These are phyloP conservation scores for Candida dubliniensis DNA, from an alignment of 1,139 yeast species.

Conservation along the genomic window DNA sequence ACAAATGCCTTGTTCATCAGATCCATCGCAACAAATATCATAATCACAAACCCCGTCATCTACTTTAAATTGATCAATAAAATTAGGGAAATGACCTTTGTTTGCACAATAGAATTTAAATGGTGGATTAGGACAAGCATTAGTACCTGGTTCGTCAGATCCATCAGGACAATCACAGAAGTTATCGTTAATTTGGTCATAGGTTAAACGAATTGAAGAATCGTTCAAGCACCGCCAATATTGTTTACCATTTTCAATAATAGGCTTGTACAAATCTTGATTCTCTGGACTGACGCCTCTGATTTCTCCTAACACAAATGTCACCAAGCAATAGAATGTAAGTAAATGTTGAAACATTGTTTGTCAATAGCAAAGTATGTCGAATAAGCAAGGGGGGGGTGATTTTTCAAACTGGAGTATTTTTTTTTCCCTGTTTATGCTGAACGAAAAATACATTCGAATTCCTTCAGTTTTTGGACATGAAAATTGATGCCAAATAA, in stretches of 20 bases:
- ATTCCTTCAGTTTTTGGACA: not conserved
- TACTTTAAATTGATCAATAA: slow-evolving; percentile 61
- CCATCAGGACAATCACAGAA: slow-evolving; percentile 98
- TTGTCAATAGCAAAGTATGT: not conserved
- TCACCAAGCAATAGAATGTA: slow-evolving; percentile 4
- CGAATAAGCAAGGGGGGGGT: not conserved
- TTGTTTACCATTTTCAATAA: slow-evolving; percentile 32
- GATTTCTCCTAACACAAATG: slow-evolving; percentile 11
- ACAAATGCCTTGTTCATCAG: slow-evolving; percentile 71
- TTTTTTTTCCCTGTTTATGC: not conserved
- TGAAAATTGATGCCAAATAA: slow-evolving; percentile 1
- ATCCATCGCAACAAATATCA: slow-evolving; percentile 89
- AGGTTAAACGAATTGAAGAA: slow-evolving; percentile 60
- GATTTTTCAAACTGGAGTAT: too few species aligned
- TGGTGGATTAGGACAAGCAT: slow-evolving; percentile 62
- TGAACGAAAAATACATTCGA: not conserved
- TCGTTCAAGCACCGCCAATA: slow-evolving; percentile 71
- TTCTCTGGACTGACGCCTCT: slow-evolving; percentile 38
- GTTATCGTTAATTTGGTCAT: slow-evolving; percentile 76
- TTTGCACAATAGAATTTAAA: slow-evolving; percentile 74
- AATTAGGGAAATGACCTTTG: slow-evolving; percentile 61
- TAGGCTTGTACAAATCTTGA: slow-evolving; percentile 55
- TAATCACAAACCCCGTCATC: slow-evolving; percentile 95
- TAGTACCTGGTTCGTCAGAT: slow-evolving; percentile 94
- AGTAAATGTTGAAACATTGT: not conserved